Percentiles rank a stretch among this genome's conserved stretches.
phyloP scores from a whole-genome alignment of 2,329 filamentous ascomycete genomes.

The Aulographum hederae region DNA sequence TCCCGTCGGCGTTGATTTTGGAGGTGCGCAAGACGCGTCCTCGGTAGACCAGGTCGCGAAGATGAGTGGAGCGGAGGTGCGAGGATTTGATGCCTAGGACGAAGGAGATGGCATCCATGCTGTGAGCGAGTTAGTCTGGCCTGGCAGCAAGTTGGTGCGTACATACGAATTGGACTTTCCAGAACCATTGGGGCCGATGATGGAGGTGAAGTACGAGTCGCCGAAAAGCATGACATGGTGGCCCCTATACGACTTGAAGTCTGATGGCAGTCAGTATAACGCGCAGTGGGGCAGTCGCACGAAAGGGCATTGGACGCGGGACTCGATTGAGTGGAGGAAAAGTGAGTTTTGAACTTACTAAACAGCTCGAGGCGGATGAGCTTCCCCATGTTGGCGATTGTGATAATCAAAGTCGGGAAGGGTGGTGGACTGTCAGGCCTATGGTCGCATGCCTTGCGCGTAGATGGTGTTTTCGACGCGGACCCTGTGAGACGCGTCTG shows the following conservation, averaged over 20 bases:
- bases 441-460: no score
- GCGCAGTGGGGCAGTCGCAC: not conserved
- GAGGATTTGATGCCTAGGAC: conserved; percentile 97
- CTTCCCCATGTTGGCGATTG: conserved; percentile 64
- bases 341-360: conserved; percentile 40
- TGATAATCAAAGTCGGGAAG: no score
- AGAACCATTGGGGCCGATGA: conserved; percentile 98
- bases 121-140: conserved; percentile 20
- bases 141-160: conserved; percentile 1
- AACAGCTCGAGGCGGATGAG: conserved; percentile 86
- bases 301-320: no score
- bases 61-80: conserved; percentile 83
- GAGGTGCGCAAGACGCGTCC: conserved; percentile 83
- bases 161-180: conserved; percentile 94
- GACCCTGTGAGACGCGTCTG: no score
- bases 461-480: no score
- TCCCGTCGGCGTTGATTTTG: conserved; percentile 81
- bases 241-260: conserved; percentile 99
- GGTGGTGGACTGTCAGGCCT: no score
- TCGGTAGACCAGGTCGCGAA: conserved; percentile 90
- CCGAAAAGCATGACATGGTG: conserved; percentile 89
- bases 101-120: conserved; percentile 98
- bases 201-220: conserved; percentile 97
- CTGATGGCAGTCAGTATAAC: conserved; percentile 26
- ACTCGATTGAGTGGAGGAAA: conserved; percentile 3